Percentiles rank a stretch among this genome's conserved stretches.
Evolutionary conservation across 108 stramenopile genomes (phyloP).

Genomic region (Nitzschia sp.): DNA sequence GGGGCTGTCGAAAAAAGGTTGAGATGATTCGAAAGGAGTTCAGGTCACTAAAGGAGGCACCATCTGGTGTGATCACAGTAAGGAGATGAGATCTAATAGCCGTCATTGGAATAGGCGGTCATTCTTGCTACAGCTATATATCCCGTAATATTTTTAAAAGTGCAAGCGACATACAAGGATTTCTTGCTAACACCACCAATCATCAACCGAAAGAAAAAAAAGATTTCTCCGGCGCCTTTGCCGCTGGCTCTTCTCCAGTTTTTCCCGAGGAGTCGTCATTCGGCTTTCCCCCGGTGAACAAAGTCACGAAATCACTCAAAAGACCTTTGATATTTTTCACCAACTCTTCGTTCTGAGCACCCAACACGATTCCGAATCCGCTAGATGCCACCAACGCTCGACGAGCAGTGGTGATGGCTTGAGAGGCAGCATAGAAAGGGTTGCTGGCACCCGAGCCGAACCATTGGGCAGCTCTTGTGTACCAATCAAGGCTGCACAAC

Average conservation of each 20-base stretch:
- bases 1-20: background rate
- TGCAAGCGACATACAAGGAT: no score
- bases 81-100: no score
- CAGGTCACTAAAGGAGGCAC: no score
- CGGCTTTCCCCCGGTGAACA: background rate
- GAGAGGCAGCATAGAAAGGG: constrained; percentile 23
- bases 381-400: constrained; percentile 13
- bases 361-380: constrained; percentile 18
- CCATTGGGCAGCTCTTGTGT: constrained; percentile 18
- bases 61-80: no score
- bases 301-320: background rate
- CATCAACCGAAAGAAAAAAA: background rate
- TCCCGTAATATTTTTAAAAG: no score
- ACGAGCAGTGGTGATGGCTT: constrained; percentile 13
- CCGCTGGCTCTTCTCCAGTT: background rate
- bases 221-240: background rate
- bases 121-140: no score
- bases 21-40: background rate
- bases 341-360: constrained; percentile 22
- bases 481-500: constrained; percentile 27
- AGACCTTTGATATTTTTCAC: constrained; percentile 6
- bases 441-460: constrained; percentile 30
- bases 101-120: no score
- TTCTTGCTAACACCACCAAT: no score
- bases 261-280: background rate